Conservation (phyloP, 2,329 filamentous ascomycete species). For the Hypoxylon sp. region DNA sequence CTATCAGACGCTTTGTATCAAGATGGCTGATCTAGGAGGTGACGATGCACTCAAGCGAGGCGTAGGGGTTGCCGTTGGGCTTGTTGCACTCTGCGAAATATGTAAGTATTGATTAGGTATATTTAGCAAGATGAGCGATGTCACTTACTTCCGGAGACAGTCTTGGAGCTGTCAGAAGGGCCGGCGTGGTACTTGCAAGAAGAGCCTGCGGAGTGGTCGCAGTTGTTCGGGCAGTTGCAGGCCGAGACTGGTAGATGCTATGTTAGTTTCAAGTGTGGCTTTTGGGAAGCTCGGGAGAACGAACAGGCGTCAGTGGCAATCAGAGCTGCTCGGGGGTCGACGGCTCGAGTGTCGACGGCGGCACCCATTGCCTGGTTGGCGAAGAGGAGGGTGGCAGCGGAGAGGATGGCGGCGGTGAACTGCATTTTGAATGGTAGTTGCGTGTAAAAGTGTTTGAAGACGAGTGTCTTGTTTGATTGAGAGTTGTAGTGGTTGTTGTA, state of each 20-base stretch:
- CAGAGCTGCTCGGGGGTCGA: neutral
- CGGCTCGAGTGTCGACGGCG: neutral
- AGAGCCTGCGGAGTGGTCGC: neutral
- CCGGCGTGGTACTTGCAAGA: neutral
- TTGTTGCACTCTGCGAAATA: neutral
- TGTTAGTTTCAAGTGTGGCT: too few species aligned
- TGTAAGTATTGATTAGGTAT: too few species aligned
- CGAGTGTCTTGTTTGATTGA: too few species aligned
- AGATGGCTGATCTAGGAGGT: too few species aligned
- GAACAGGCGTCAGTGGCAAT: neutral
- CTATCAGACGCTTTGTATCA: too few species aligned
- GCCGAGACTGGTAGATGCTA: neutral
- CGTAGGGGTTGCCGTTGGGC: neutral
- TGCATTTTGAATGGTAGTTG: neutral
- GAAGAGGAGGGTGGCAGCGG: neutral
- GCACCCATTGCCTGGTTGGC: neutral
- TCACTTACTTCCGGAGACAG: neutral
- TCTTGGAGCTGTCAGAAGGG: neutral
- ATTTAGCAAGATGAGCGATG: too few species aligned
- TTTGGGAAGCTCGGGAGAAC: too few species aligned
- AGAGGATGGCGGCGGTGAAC: neutral
- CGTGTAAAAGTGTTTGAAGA: too few species aligned
- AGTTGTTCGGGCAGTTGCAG: neutral
- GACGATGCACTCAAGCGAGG: neutral
- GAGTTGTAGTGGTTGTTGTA: too few species aligned